Percentiles rank a stretch among this genome's conserved stretches.
Conservation (phyloP, 805 yeast genomes). For the Schwanniomyces sp. region DNA sequence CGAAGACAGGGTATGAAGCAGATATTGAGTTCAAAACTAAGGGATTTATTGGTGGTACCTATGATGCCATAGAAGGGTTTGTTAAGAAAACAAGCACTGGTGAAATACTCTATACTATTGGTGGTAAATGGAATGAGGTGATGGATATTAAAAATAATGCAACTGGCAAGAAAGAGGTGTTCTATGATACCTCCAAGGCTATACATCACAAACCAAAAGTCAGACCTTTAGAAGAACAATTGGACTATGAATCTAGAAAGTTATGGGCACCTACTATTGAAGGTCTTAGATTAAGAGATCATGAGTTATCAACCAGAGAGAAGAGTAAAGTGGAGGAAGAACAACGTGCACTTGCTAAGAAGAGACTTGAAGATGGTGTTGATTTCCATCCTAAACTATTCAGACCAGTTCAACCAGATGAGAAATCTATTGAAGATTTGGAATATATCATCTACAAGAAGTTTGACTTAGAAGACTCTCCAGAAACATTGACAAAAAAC, state of each 20-base stretch:
- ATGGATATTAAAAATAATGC: conserved; percentile 60
- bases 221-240: conserved; percentile 78
- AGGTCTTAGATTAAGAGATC: conserved; percentile 80
- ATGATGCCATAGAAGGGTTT: conserved; percentile 82
- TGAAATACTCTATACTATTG: conserved; percentile 59
- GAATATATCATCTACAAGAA: conserved; percentile 65
- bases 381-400: conserved; percentile 82
- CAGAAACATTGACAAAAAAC: conserved; percentile 54
- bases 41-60: conserved; percentile 90
- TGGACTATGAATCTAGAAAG: conserved; percentile 73
- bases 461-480: conserved; percentile 50
- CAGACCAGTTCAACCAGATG: conserved; percentile 32
- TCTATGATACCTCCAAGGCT: conserved; percentile 50
- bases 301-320: conserved; percentile 81
- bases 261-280: conserved; percentile 82
- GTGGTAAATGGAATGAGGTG: conserved; percentile 93
- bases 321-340: conserved; percentile 82
- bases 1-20: conserved; percentile 56
- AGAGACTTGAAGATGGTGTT: conserved; percentile 73
- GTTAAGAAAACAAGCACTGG: conserved; percentile 46
- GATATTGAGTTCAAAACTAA: conserved; percentile 93
- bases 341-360: conserved; percentile 76
- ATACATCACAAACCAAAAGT: conserved; percentile 62
- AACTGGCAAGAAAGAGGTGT: conserved; percentile 46
- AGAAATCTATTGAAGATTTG: conserved; percentile 38